These are phyloP conservation scores for Cordyceps fumosorosea DNA, from an alignment of 2,329 filamentous ascomycete genomes.

Conservation along the genomic window DNA sequence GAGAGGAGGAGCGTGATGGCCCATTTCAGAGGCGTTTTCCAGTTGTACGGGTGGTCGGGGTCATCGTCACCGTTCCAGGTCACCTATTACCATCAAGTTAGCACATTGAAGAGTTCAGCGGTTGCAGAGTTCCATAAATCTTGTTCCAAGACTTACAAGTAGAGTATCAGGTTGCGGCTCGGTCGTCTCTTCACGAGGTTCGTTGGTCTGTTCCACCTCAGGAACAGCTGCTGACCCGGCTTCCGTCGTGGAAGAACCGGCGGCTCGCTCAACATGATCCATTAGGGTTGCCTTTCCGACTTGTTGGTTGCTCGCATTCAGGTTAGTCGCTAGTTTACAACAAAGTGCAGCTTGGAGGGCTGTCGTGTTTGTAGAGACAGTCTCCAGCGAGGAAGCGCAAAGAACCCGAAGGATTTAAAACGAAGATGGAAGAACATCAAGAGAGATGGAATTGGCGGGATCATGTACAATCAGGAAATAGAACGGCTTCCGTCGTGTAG, in stretches of 20 bases:
- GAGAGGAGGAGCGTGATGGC: conserved; percentile 26
- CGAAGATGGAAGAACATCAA: not conserved
- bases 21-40: conserved; percentile 15
- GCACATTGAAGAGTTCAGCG: not conserved
- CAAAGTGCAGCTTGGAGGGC: not conserved
- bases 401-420: not conserved
- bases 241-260: not conserved
- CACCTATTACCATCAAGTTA: not conserved
- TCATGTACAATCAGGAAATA: not conserved
- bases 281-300: not conserved
- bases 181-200: not conserved
- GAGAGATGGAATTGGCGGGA: not conserved
- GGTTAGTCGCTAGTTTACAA: not conserved
- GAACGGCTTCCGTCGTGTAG: not conserved
- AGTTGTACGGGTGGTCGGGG: conserved; percentile 10
- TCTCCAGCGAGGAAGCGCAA: not conserved
- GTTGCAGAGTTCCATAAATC: not conserved
- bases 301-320: not conserved
- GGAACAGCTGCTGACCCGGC: not conserved
- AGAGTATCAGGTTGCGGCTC: not conserved
- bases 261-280: not conserved
- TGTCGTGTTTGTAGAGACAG: not conserved
- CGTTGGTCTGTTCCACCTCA: too few species aligned
- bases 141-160: not conserved
- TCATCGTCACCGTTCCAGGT: conserved; percentile 49